Base-by-base conservation (phyloP, 352 stramenopile species). In the Globisporangium paroecandrum region DNA sequence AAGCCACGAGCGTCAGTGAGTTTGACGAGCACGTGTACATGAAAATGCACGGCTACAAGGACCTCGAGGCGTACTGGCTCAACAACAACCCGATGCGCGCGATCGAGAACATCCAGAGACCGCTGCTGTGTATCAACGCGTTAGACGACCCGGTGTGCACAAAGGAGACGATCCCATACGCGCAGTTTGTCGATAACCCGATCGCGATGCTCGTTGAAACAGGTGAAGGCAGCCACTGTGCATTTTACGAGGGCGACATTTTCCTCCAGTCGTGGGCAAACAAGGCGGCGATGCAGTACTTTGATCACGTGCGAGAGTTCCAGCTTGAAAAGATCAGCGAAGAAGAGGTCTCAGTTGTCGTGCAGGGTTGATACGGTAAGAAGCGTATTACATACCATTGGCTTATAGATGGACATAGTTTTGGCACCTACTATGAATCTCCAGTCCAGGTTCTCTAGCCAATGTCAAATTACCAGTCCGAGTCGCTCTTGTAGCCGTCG, bases 1-100 rank as follows among this genome's bases (percentile, higher is more conserved):
- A 70, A 47, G 79, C 84, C 18, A 85, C 66, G 1, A 87, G 66
- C 7, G 85, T 94, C 56, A 67, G 75, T 4, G 81, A 91, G 66
- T 93, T 94, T 58, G 86, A 94, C 59, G 66, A 83, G 54, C 86
- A 82, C 25, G 84, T 94, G 64, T 94, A 87, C 78, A 90, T 91
- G 75, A 86, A 81, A 49, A 86, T 94, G 74, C 81, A 94, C 69
- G 86, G 84, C 4, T 93, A 91, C 64, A 64, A 69, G 2, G 75
- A 89, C 63, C 51, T 92, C 5, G 82, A 89, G 58, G 51, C 71
- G 15, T 94, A 93, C 66, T 94, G 86, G 86, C 57, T 66, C 22
- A 46, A 81, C 22, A 94, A 94, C 73, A 88, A 94, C 72, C 86
- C 86, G 22, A 90, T 94, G 80, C 84, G 82, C 38, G 69, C 81